Percentiles rank a stretch among this genome's conserved stretches.
phyloP scores from a whole-genome alignment of 169 alveolate genomes.

The Cryptosporidium ryanae region DNA sequence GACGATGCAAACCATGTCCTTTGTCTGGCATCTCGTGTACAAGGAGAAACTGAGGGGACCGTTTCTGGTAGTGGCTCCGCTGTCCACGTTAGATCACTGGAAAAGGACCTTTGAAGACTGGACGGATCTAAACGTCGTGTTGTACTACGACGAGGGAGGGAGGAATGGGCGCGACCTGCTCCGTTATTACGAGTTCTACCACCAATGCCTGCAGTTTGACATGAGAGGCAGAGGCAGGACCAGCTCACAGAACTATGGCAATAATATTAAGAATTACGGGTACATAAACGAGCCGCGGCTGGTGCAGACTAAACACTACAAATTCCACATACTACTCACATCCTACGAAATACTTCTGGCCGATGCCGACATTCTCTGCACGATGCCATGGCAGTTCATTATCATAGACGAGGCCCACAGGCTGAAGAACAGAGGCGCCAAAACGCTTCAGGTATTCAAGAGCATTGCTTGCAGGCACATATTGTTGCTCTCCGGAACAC shows the following conservation, averaged over 20 bases:
- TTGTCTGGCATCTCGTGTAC: conserved; percentile 84
- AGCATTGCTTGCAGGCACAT: conserved; percentile 88
- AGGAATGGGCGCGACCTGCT: conserved; percentile 87
- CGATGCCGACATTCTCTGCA: conserved; percentile 84
- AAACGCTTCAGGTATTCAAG: conserved; percentile 83
- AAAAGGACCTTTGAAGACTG: conserved; percentile 90
- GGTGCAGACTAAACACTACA: conserved; percentile 82
- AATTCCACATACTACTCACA: conserved; percentile 86
- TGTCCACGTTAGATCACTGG: conserved; percentile 92
- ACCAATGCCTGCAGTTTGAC: conserved; percentile 79
- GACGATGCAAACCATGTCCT: conserved; percentile 82
- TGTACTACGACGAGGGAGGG: conserved; percentile 88
- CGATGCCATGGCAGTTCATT: conserved; percentile 87
- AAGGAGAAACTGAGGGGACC: conserved; percentile 87
- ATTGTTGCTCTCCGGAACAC: conserved; percentile 91
- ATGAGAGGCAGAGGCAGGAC: conserved; percentile 82
- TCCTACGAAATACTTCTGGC: conserved; percentile 88
- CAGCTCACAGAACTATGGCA: conserved; percentile 64
- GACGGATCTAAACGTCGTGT: conserved; percentile 88
- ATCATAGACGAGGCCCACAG: conserved; percentile 93
- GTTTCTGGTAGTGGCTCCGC: conserved; percentile 90
- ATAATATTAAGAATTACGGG: conserved; percentile 27
- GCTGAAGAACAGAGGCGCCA: conserved; percentile 89
- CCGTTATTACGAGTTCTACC: conserved; percentile 85
- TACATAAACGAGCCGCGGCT: conserved; percentile 67